These are phyloP conservation scores for Hypoxylon sp. DNA, from an alignment of 2,329 filamentous ascomycete species.

Conservation along the genomic window DNA sequence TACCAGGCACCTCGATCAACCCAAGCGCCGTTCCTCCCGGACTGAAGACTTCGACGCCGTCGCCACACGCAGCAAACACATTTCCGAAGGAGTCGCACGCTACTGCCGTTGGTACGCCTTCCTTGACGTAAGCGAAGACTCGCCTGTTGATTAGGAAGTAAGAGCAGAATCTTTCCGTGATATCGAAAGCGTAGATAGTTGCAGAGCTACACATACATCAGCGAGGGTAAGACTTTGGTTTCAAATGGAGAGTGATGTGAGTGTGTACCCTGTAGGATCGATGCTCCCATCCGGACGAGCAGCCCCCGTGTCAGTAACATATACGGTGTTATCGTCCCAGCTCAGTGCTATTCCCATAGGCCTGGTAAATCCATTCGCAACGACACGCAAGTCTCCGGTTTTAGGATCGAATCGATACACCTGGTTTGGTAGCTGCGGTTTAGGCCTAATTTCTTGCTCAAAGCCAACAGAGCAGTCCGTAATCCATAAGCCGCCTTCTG, in stretches of 20 bases:
- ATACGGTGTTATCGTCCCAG: slow-evolving; percentile 56
- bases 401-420: slow-evolving; percentile 62
- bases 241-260: background rate
- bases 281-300: slow-evolving; percentile 49
- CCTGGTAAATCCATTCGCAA: slow-evolving; percentile 61
- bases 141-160: slow-evolving; percentile 63
- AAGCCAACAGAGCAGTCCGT: slow-evolving; percentile 62
- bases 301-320: slow-evolving; percentile 59
- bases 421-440: slow-evolving; percentile 61
- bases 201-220: slow-evolving; percentile 47
- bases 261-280: slow-evolving; percentile 50
- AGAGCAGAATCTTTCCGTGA: slow-evolving; percentile 54
- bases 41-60: slow-evolving; percentile 65
- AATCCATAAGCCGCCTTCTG: slow-evolving; percentile 62
- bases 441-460: slow-evolving; percentile 59
- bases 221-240: background rate
- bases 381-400: slow-evolving; percentile 59
- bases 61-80: slow-evolving; percentile 62
- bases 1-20: slow-evolving; percentile 55
- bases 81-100: slow-evolving; percentile 59
- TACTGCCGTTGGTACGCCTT: slow-evolving; percentile 60
- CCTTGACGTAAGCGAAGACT: slow-evolving; percentile 64
- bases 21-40: slow-evolving; percentile 60
- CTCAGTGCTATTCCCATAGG: slow-evolving; percentile 60
- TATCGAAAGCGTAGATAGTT: slow-evolving; percentile 64